These are phyloP conservation scores for Lunularia cruciata DNA, from an alignment of 225 moss, liverwort and hornwort species.

Conservation along the genomic window DNA sequence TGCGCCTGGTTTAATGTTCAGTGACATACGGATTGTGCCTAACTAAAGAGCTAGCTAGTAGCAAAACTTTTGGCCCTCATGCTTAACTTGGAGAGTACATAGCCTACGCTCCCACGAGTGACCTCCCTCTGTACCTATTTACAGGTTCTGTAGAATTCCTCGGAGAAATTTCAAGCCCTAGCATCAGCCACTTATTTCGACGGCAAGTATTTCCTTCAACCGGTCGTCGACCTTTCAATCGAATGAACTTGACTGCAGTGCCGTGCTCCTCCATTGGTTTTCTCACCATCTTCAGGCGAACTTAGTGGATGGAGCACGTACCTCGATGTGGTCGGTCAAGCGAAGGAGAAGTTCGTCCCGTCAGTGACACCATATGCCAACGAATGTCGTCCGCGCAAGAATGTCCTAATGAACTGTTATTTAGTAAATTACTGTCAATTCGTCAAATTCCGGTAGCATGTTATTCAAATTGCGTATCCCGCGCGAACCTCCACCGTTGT, in stretches of 20 bases:
- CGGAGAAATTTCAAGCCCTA: neutral
- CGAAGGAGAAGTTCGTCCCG: no score
- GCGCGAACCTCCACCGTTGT: neutral
- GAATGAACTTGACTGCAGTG: no score
- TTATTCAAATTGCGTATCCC: neutral
- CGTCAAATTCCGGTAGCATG: neutral
- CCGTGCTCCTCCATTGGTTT: no score
- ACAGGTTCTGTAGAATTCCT: neutral
- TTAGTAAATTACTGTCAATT: neutral
- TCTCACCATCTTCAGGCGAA: no score
- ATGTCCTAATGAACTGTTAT: slow-evolving; percentile 9
- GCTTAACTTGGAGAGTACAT: neutral
- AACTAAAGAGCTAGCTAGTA: neutral
- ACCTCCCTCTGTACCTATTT: neutral
- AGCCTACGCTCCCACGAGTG: neutral
- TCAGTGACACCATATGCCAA: neutral
- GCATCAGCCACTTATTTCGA: neutral
- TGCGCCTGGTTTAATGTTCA: neutral
- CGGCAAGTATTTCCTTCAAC: no score
- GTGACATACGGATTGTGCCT: neutral
- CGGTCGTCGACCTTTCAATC: no score
- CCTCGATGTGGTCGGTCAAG: neutral
- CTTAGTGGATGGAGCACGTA: no score
- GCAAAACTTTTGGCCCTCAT: neutral
- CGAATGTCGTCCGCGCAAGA: neutral